These are phyloP conservation scores for Daldinia sp. DNA, from an alignment of 2,329 filamentous ascomycete genomes.

Conservation along the genomic window DNA sequence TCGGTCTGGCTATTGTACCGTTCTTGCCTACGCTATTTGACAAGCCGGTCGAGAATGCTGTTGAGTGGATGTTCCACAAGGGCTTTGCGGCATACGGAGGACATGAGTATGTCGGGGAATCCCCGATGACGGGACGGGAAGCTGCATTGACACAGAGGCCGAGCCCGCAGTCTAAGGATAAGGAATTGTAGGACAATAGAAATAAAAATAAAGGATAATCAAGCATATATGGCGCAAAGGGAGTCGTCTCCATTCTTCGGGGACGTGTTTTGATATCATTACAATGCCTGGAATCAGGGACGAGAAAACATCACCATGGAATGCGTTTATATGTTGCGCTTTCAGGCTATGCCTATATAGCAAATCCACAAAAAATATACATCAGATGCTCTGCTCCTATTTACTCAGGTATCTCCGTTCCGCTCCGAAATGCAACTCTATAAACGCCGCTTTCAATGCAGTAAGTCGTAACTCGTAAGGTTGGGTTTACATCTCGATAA, in stretches of 20 bases:
- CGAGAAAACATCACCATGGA: not conserved
- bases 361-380: constrained; percentile 12
- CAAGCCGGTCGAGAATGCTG: constrained; percentile 88
- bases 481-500: constrained; percentile 64
- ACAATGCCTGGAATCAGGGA: not conserved
- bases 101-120: constrained; percentile 60
- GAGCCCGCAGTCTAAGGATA: constrained; percentile 55
- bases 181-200: constrained; percentile 42
- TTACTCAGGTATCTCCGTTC: constrained; percentile 27
- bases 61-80: constrained; percentile 89
- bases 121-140: constrained; percentile 63
- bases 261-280: constrained; percentile 12
- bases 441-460: constrained; percentile 38
- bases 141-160: constrained; percentile 54
- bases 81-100: constrained; percentile 79
- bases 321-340: constrained; percentile 8
- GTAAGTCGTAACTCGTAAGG: constrained; percentile 12
- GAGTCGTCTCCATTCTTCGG: constrained; percentile 19
- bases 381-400: constrained; percentile 6
- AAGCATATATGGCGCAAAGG: constrained; percentile 24
- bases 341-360: constrained; percentile 10
- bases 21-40: constrained; percentile 88
- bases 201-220: not conserved
- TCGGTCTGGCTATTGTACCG: constrained; percentile 80
- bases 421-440: constrained; percentile 29